These are phyloP conservation scores for Trichoderma simmonsii DNA, from an alignment of 2,329 filamentous ascomycete species.

Conservation along the genomic window DNA sequence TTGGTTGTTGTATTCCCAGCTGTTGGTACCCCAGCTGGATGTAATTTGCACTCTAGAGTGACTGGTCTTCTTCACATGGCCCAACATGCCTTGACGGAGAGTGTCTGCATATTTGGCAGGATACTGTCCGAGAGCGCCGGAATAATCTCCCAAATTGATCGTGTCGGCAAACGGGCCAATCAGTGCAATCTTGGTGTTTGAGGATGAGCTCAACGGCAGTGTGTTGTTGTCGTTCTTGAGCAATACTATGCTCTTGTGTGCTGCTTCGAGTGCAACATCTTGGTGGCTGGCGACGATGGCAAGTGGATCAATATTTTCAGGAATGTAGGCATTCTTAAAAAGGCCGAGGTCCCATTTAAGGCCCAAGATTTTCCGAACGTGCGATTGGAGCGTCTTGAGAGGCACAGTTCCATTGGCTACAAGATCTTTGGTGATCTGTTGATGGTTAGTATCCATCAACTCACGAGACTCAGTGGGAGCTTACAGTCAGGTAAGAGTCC, in stretches of 20 bases:
- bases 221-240: conserved; percentile 17
- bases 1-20: conserved; percentile 19
- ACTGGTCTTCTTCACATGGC: not conserved
- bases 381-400: conserved; percentile 8
- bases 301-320: conserved; percentile 9
- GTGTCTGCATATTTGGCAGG: conserved; percentile 10
- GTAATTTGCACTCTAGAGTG: not conserved
- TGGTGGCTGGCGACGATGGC: conserved; percentile 13
- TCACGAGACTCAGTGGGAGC: not conserved
- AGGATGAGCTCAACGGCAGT: not conserved
- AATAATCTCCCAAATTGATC: conserved; percentile 14
- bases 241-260: conserved; percentile 17
- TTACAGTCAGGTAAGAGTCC: conserved; percentile 5
- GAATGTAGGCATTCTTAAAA: conserved; percentile 13
- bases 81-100: not conserved
- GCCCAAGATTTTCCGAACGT: conserved; percentile 7
- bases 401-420: conserved; percentile 9
- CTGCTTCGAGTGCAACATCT: conserved; percentile 11
- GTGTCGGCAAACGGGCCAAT: conserved; percentile 15
- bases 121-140: conserved; percentile 10
- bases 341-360: conserved; percentile 19
- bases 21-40: conserved; percentile 17
- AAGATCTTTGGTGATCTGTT: conserved; percentile 3
- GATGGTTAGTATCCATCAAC: not conserved
- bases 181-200: conserved; percentile 3